Percentiles rank a stretch among this genome's conserved stretches.
These are phyloP conservation scores for Exserohilum rostratum DNA, from an alignment of 2,329 filamentous ascomycete genomes.

Conservation along the genomic window DNA sequence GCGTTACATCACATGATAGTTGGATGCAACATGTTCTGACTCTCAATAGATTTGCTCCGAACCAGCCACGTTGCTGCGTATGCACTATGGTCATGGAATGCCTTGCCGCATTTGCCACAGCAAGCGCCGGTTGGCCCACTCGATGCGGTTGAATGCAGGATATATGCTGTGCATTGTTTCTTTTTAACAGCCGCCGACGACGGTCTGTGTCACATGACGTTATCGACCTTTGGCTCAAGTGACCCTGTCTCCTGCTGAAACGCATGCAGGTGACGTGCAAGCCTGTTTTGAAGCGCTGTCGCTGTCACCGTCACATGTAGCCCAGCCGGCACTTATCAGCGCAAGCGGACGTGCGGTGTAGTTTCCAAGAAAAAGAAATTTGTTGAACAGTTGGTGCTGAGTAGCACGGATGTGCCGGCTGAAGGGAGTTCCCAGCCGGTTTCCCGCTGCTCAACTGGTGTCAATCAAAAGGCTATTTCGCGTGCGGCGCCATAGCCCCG, in stretches of 20 bases:
- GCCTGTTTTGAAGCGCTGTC: conserved; percentile 14
- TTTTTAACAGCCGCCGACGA: conserved; percentile 20
- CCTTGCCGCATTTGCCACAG: conserved; percentile 1
- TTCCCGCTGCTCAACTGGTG: conserved; percentile 19
- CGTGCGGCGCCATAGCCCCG: conserved; percentile 11
- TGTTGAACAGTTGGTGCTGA: not conserved
- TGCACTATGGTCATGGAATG: conserved; percentile 1
- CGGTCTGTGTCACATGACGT: conserved; percentile 18
- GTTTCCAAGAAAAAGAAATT: conserved; percentile 7
- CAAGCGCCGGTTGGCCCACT: not conserved
- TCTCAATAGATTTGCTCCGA: conserved; percentile 4
- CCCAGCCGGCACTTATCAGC: conserved; percentile 14
- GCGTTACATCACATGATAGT: not conserved
- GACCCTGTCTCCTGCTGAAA: conserved; percentile 8
- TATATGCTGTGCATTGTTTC: conserved; percentile 12
- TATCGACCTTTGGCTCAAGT: conserved; percentile 6
- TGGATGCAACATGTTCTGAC: conserved; percentile 10
- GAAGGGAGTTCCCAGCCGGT: conserved; percentile 31
- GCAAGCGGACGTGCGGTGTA: conserved; percentile 14
- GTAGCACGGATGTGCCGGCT: conserved; percentile 22
- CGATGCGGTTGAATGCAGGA: conserved; percentile 1
- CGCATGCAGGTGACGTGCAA: conserved; percentile 23
- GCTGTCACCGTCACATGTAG: conserved; percentile 26
- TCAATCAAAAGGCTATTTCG: conserved; percentile 36
- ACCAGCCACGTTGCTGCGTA: not conserved